Evolutionary conservation across 2,329 filamentous ascomycete species (phyloP), one percentile per base, ranked within the genome.

Genomic region (Epichloe uncinata): DNA sequence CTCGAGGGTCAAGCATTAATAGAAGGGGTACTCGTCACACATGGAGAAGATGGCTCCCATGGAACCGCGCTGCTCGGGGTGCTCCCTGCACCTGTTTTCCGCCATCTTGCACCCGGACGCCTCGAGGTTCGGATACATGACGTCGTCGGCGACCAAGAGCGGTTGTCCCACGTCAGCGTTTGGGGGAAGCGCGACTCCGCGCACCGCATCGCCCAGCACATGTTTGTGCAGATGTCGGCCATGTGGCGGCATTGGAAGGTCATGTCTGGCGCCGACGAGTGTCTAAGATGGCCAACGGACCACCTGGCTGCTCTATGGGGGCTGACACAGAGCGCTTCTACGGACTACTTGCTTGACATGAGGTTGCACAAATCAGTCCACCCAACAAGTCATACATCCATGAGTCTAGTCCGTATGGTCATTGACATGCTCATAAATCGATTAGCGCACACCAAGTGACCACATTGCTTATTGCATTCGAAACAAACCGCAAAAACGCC

Each of bases 131-230:
- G 30, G 8, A 5, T 20, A 3, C 47, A 38, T 42, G 15, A 6
- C 18, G 15, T 46, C 18, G 4, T 8, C 6, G 4, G 1, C 12
- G 3, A 33, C 4, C 4, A 18, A 18, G n/a, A 11, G 13, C 44
- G 34, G 35, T 41, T 43, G 45, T 54, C 52, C 53, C 53, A 56
- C 42, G 47, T 53, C 35, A 56, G 42, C 4, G 34, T 44, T 12
- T 52, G 49, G 56, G 56, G 18, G 40, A 57, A 57, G 5, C 34
- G 43, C 1, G 57, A 54, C 3, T 45, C 48, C 20, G 53, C 57
- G 49, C 56, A 58, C 40, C 55, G 56, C 38, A 54, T 46, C 44
- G 57, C 57, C 54, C 54, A 58, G 53, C 57, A 57, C 53, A 58
- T 58, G 56, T 57, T 58, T 20, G 50, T 53, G 50, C 56, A 58